Evolutionary conservation across 106 monocot genomes (phyloP).

Genomic region (Dendrobium huoshanense): DNA sequence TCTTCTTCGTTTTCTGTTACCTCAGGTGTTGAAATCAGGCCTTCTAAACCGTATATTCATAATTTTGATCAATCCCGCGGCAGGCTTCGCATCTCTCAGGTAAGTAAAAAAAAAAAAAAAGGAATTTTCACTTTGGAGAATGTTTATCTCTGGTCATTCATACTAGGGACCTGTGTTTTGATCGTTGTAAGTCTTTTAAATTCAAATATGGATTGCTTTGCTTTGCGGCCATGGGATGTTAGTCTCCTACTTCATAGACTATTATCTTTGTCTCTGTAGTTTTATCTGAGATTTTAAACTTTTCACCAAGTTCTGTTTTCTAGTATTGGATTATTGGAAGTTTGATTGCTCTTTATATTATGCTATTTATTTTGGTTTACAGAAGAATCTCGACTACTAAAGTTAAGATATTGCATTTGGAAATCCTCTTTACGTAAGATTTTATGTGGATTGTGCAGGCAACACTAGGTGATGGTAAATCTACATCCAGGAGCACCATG

Average conservation of each 20-base stretch:
- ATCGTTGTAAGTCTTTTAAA: not conserved
- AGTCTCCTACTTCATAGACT: not conserved
- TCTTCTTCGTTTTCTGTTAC: not conserved
- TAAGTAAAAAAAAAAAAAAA: not conserved
- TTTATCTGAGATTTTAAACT: not conserved
- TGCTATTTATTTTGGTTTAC: not conserved
- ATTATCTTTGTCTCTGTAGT: not conserved
- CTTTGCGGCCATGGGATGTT: not conserved
- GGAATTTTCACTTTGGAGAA: not conserved
- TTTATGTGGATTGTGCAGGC: slow-evolving; percentile 35
- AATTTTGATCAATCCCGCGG: slow-evolving; percentile 38
- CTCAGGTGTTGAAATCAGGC: slow-evolving; percentile 72
- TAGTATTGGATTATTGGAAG: not conserved
- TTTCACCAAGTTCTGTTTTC: not conserved
- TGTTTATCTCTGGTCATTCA: not conserved
- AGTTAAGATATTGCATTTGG: not conserved
- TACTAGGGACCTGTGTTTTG: too few relatives aligned
- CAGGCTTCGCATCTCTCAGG: slow-evolving; percentile 79
- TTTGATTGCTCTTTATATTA: not conserved
- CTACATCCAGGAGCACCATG: slow-evolving; percentile 27
- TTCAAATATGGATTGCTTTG: not conserved
- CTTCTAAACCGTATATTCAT: slow-evolving; percentile 71
- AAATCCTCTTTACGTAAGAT: not conserved
- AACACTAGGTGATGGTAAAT: slow-evolving; percentile 49
- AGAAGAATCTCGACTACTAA: not conserved